phyloP scores from a whole-genome alignment of 2,329 filamentous ascomycete species.

The Cladosporium sp. region DNA sequence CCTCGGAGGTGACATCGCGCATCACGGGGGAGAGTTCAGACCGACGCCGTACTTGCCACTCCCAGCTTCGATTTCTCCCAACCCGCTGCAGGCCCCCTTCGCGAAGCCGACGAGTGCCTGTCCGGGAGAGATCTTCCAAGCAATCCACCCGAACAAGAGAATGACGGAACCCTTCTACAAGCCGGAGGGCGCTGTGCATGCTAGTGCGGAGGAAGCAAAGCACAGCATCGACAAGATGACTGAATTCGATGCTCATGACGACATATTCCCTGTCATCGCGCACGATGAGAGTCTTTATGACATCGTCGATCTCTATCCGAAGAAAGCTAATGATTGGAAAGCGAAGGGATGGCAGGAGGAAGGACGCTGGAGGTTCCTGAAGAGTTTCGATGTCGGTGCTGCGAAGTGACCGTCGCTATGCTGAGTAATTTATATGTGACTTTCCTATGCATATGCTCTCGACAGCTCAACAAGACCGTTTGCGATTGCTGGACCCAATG shows the following conservation, averaged over 20 bases:
- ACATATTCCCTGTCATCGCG: constrained; percentile 42
- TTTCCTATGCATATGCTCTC: too few relatives aligned
- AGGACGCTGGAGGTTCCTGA: constrained; percentile 46
- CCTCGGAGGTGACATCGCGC: constrained; percentile 43
- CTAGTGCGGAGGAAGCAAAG: constrained; percentile 29
- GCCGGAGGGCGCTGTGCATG: constrained; percentile 17
- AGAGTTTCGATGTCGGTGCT: constrained; percentile 34
- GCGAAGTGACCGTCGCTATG: too few relatives aligned
- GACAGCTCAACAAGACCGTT: too few relatives aligned
- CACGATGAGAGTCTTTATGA: constrained; percentile 42
- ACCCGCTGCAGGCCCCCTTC: constrained; percentile 30
- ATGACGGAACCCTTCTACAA: constrained; percentile 25
- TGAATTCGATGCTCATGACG: constrained; percentile 40
- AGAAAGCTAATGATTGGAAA: constrained; percentile 42
- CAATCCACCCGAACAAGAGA: constrained; percentile 30
- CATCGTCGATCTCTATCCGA: constrained; percentile 46
- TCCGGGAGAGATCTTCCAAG: constrained; percentile 35
- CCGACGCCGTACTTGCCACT: constrained; percentile 38
- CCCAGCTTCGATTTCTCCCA: constrained; percentile 33
- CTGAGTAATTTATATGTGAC: too few relatives aligned
- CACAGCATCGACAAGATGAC: constrained; percentile 42
- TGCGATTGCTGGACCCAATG: too few relatives aligned
- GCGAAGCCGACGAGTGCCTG: constrained; percentile 25
- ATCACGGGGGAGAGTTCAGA: constrained; percentile 42
- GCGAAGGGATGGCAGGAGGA: constrained; percentile 42